Base-by-base conservation (phyloP, 768 basidiomycete species). In the Pleurotus citrinopileatus region DNA sequence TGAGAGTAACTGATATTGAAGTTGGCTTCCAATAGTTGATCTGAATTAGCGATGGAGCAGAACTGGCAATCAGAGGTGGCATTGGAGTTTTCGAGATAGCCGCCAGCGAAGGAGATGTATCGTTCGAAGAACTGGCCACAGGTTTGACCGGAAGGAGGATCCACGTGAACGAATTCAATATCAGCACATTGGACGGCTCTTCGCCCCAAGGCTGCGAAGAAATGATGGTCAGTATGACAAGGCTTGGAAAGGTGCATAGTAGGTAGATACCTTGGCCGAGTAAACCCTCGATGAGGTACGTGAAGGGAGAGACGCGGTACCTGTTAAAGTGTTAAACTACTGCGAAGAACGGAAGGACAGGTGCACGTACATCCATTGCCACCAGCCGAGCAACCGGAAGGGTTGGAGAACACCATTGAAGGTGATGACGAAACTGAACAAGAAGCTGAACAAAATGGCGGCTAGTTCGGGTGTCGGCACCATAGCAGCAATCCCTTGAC, bases 321-420 rank as follows among this genome's bases (percentile, higher is more conserved):
- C 65, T 67, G 48, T 4, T 25, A 23, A 5, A 12, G 20, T 56
- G 23, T 3, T 4, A 9, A 17, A 13, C n/a, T 17, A 15, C 19
- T 15, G 17, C 23, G 25, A 19, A 32, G 25, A n/a, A 9, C 19
- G n/a, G n/a, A n/a, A n/a, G 28, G 17, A 3, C 10, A 3, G 8
- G 2, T 7, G 7, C 13, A 55, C 64, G 27, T 78, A 84, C 82
- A 84, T 82, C 83, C 84, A 86, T 43, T 62, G 65, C 86, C 86
- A 87, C 79, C 82, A 84, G 2, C 80, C 81, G 13, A 87, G 76
- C 15, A 73, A 71, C 5, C 72, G 58, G 62, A 71, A 83, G 3
- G 85, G 86, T 59, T 87, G 85, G 3, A 87, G 62, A 48, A 86
- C 82, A 54, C 84, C 84, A 58, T 83, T 74, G 59, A 86, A 84